These are phyloP conservation scores for Tylopilus felleus DNA, from an alignment of 768 basidiomycete species.

Conservation along the genomic window DNA sequence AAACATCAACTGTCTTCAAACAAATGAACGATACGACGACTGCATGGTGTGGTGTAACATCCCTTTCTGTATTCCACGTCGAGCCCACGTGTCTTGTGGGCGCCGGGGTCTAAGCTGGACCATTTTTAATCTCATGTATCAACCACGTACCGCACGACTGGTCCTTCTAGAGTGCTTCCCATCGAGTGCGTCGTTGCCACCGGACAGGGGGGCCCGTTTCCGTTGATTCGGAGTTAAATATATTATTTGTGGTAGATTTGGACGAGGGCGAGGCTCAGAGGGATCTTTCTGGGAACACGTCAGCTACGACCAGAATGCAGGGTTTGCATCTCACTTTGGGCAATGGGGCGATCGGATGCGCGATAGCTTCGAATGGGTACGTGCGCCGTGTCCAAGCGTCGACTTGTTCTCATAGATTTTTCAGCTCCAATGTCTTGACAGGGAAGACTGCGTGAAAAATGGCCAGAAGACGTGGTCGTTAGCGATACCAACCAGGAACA, in stretches of 20 bases:
- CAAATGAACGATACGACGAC: too few relatives aligned
- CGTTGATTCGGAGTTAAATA: not conserved
- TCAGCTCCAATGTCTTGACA: not conserved
- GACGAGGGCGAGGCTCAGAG: not conserved
- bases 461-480: not conserved
- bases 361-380: not conserved
- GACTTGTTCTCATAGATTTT: not conserved
- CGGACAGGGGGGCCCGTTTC: not conserved
- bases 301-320: not conserved
- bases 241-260: not conserved
- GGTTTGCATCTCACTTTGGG: not conserved
- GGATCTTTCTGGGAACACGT: conserved; percentile 1
- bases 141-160: not conserved
- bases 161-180: not conserved
- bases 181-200: not conserved
- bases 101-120: not conserved
- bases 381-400: too few relatives aligned
- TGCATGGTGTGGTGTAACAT: too few relatives aligned
- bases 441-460: not conserved
- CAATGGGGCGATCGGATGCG: not conserved
- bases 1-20: too few relatives aligned
- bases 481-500: conserved; percentile 12
- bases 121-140: not conserved
- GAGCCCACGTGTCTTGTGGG: conserved; percentile 6
- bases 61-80: conserved; percentile 3